A percentile compares a stretch with the other conserved stretches of the same genome.
Conservation (phyloP, 805 yeast species). For the Metschnikowia hibisci region DNA sequence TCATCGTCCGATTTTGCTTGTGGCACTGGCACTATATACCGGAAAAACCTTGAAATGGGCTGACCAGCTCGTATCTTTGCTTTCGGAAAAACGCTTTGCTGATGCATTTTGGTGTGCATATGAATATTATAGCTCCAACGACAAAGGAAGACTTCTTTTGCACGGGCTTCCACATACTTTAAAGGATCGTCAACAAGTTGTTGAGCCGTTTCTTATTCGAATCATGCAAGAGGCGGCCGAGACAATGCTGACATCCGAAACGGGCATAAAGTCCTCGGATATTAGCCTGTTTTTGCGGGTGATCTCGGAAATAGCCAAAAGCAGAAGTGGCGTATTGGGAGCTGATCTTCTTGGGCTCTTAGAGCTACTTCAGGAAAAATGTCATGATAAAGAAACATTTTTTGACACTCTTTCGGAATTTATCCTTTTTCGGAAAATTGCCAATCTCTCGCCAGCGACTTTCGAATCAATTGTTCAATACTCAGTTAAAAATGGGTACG, state of each 20-base stretch:
- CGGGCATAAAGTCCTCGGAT: neutral
- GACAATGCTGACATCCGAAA: neutral
- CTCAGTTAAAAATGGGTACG: conserved; percentile 39
- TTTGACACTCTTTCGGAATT: conserved; percentile 52
- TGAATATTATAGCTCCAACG: conserved; percentile 44
- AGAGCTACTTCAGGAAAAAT: conserved; percentile 23
- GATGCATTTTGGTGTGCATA: conserved; percentile 56
- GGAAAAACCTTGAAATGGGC: conserved; percentile 72
- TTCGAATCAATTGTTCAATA: conserved; percentile 57
- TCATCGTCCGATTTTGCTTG: conserved; percentile 21
- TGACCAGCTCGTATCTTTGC: conserved; percentile 48
- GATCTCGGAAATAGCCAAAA: conserved; percentile 8
- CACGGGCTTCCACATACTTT: conserved; percentile 54
- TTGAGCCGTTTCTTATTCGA: conserved; percentile 52
- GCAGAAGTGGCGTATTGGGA: conserved; percentile 6
- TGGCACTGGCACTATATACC: conserved; percentile 39
- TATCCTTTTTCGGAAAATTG: conserved; percentile 45
- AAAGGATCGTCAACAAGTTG: conserved; percentile 41
- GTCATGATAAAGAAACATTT: conserved; percentile 35
- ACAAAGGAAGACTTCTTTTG: conserved; percentile 45
- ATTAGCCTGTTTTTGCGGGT: conserved; percentile 17
- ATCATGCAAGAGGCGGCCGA: conserved; percentile 42
- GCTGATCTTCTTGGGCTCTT: conserved; percentile 15
- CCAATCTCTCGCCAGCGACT: conserved; percentile 56
- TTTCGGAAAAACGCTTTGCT: conserved; percentile 47